Base-by-base conservation (phyloP, 805 yeast species). In the Candida manassasensis region DNA sequence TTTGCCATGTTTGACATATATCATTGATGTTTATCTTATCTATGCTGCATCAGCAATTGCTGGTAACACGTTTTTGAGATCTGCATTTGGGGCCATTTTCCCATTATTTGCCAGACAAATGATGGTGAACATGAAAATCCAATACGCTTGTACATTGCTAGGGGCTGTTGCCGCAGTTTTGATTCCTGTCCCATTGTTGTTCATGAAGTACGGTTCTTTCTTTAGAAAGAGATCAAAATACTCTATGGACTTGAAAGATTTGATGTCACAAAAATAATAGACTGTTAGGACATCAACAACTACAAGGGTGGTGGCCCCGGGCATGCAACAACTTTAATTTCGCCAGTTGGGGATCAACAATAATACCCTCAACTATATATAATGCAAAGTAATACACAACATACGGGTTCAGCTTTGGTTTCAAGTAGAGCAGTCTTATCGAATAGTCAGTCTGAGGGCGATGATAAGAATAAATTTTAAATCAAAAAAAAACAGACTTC, bases 21-120 rank as follows among this genome's bases (percentile, higher is more conserved):
- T 80, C 40, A 75, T 80, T 33, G 84, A 79, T 52, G 63, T 81
- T 30, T 78, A 75, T 48, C 64, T 76, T 22, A 55, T 65, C 29
- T 72, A 67, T 43, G 76, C 83, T 6, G 84, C 84, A 2, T 73
- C 81, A 10, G 81, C 82, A 2, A 62, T 78, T 37, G 83, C 85
- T 3, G 83, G 79, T 4, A 77, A 77, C 43, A 75, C 84, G 1
- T 72, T 79, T 38, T 50, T 73, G 33, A 65, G 84, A 51, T 76
- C 83, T 0, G 55, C 69, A 4, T 71, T 77, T 53, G 85, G 77
- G 19, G 81, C 77, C 21, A 71, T 67, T 1, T 78, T 79, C 65
- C 84, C 85, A 14, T 55, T 79, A 31, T 77, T 78, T 49, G 73
- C 80, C 3, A 52, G 59, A 22, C 71, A 67, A 39, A 66, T 79